Evolutionary conservation across 345 rosid genomes (phyloP).

Genomic region (Iberis pinnata): DNA sequence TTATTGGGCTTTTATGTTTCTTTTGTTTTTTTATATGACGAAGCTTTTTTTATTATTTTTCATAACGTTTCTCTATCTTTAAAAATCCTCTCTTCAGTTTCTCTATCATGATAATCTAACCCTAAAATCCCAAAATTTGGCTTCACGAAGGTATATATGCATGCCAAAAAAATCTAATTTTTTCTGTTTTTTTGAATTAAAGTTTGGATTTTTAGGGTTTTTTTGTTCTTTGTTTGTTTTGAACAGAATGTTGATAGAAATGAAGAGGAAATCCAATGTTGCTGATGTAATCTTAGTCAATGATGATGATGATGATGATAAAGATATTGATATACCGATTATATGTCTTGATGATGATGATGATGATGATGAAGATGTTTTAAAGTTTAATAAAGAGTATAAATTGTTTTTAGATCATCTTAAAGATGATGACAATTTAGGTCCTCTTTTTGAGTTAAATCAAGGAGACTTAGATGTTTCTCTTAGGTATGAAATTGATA

Average conservation of each 20-base stretch:
- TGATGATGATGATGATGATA: conserved; percentile 1
- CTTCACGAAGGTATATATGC: too few species aligned
- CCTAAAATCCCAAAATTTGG: too few species aligned
- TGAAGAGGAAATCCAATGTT: background rate
- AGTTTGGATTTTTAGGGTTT: background rate
- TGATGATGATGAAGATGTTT: conserved; percentile 10
- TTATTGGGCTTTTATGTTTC: too few species aligned
- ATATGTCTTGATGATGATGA: conserved; percentile 20
- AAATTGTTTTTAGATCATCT: conserved; percentile 13
- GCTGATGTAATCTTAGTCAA: too few species aligned
- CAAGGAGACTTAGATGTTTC: too few species aligned
- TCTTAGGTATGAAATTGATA: background rate
- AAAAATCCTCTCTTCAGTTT: too few species aligned
- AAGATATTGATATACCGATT: conserved; percentile 6
- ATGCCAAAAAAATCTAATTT: too few species aligned
- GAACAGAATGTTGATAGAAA: background rate
- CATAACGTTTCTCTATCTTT: too few species aligned
- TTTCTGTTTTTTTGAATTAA: too few species aligned
- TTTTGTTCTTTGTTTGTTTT: background rate
- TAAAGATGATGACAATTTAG: background rate
- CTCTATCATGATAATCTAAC: too few species aligned
- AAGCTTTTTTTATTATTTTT: too few species aligned
- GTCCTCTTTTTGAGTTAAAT: background rate
- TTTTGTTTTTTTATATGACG: too few species aligned
- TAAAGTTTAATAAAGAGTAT: conserved; percentile 10